These are phyloP conservation scores for Lunularia cruciata DNA, from an alignment of 225 moss, liverwort and hornwort species.

Conservation along the genomic window DNA sequence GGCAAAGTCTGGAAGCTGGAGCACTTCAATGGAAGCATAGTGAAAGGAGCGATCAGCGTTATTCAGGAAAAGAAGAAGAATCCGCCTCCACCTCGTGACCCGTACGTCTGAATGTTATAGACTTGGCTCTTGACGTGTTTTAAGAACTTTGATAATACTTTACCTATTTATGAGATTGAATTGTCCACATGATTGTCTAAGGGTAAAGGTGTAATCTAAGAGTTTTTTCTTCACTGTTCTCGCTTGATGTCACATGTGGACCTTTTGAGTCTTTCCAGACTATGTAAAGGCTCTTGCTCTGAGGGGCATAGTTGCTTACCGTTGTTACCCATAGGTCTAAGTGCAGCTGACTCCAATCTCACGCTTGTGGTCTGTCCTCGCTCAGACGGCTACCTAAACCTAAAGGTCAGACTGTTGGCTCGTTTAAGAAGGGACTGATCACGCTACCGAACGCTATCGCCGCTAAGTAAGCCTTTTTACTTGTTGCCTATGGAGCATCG, in stretches of 20 bases:
- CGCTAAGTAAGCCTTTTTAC: slow-evolving; percentile 44
- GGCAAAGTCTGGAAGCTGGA: slow-evolving; percentile 97
- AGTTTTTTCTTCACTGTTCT: too few species aligned
- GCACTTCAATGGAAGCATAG: slow-evolving; percentile 87
- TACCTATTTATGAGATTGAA: too few species aligned
- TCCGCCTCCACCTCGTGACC: slow-evolving; percentile 87
- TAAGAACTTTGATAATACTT: too few species aligned
- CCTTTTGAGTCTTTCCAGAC: too few species aligned
- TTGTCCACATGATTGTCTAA: too few species aligned
- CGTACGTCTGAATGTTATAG: slow-evolving; percentile 36
- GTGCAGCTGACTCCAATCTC: slow-evolving; percentile 3
- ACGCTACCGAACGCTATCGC: slow-evolving; percentile 96
- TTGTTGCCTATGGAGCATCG: too few species aligned
- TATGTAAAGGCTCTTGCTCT: too few species aligned
- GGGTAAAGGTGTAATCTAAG: too few species aligned
- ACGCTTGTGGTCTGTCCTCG: background rate
- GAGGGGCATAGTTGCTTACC: too few species aligned
- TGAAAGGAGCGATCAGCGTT: slow-evolving; percentile 75
- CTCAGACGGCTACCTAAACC: slow-evolving; percentile 93
- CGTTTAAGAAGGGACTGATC: slow-evolving; percentile 80
- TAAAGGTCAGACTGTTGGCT: slow-evolving; percentile 97
- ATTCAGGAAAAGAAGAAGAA: slow-evolving; percentile 83
- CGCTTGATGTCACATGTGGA: too few species aligned
- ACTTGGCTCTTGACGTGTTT: too few species aligned
- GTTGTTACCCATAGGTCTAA: too few species aligned